phyloP scores from a whole-genome alignment of 805 yeast genomes.

The Maudiozyma turicensis region DNA sequence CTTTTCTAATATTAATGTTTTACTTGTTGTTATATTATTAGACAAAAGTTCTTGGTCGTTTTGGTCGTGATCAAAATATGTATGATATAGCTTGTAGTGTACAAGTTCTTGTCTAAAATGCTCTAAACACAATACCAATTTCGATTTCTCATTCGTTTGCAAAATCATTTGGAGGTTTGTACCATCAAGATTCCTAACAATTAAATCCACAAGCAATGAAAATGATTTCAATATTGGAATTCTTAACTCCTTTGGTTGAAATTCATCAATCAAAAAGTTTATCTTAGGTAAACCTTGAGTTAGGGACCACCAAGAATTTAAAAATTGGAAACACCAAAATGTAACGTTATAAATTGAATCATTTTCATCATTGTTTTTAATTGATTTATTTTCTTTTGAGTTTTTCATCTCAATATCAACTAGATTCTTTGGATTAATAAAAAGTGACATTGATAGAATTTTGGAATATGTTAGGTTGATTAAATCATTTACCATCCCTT shows the following conservation, averaged over 20 bases:
- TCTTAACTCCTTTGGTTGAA: slow-evolving; percentile 18
- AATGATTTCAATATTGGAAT: slow-evolving; percentile 19
- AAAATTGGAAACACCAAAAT: slow-evolving; percentile 25
- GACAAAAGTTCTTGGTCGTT: slow-evolving; percentile 5
- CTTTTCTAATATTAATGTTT: slow-evolving; percentile 7
- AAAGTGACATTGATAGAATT: slow-evolving; percentile 17
- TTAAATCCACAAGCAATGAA: slow-evolving; percentile 12
- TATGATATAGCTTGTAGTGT: slow-evolving; percentile 20
- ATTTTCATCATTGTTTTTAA: slow-evolving; percentile 2
- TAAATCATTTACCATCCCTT: slow-evolving; percentile 7
- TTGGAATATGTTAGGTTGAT: slow-evolving; percentile 12
- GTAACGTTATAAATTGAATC: slow-evolving; percentile 11
- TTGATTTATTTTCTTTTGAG: slow-evolving; percentile 4
- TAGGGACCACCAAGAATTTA: slow-evolving; percentile 25
- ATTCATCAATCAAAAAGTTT: slow-evolving; percentile 20
- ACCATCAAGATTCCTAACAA: slow-evolving; percentile 17
- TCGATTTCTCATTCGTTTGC: slow-evolving; percentile 1
- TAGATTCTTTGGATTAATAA: slow-evolving; percentile 16
- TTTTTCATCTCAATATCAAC: neutral
- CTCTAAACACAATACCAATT: slow-evolving; percentile 13
- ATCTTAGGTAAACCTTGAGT: slow-evolving; percentile 21
- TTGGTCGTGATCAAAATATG: slow-evolving; percentile 13
- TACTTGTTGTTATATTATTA: neutral
- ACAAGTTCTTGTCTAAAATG: slow-evolving; percentile 16
- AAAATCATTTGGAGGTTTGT: slow-evolving; percentile 9